Evolutionary conservation across 208 protist genomes (phyloP).

Genomic region (Leishmania arabica): DNA sequence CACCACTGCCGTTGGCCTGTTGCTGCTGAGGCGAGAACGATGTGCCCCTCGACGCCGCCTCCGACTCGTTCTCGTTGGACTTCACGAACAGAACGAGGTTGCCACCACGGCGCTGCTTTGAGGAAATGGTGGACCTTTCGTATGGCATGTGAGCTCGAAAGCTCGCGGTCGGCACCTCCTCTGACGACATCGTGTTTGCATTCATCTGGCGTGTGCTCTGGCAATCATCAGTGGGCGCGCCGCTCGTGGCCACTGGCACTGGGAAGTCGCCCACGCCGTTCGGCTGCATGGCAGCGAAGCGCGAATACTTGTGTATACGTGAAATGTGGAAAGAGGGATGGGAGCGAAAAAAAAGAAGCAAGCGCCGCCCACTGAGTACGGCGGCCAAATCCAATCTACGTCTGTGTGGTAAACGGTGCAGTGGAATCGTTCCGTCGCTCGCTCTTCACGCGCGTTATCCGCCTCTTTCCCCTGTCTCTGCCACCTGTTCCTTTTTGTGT

Average conservation of each 20-base stretch:
- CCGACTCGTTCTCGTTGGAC: conserved; percentile 30
- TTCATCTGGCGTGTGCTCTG: conserved; percentile 15
- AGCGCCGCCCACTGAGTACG: background rate
- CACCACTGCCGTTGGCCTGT: background rate
- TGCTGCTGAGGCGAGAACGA: background rate
- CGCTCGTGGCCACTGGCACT: background rate
- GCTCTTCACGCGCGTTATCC: background rate
- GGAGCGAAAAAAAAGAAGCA: background rate
- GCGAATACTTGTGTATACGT: background rate
- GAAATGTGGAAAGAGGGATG: background rate
- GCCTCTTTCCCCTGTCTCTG: background rate
- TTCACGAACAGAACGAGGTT: conserved; percentile 37
- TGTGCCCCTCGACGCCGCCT: conserved; percentile 4
- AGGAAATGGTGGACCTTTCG: conserved; percentile 16
- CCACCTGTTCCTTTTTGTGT: background rate
- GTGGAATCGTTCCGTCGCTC: background rate
- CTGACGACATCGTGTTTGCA: background rate
- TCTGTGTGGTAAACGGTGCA: background rate
- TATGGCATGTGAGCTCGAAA: conserved; percentile 2
- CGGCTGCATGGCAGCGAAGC: background rate
- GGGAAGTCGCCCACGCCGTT: conserved; percentile 1
- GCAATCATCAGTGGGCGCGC: conserved; percentile 14
- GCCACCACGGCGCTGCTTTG: conserved; percentile 21
- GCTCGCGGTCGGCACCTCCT: conserved; percentile 13
- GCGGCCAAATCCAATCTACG: background rate